Percentiles rank a stretch among this genome's conserved stretches.
Conservation (phyloP, 2,329 filamentous ascomycete genomes). For the Cercospora zeae-maydis region DNA sequence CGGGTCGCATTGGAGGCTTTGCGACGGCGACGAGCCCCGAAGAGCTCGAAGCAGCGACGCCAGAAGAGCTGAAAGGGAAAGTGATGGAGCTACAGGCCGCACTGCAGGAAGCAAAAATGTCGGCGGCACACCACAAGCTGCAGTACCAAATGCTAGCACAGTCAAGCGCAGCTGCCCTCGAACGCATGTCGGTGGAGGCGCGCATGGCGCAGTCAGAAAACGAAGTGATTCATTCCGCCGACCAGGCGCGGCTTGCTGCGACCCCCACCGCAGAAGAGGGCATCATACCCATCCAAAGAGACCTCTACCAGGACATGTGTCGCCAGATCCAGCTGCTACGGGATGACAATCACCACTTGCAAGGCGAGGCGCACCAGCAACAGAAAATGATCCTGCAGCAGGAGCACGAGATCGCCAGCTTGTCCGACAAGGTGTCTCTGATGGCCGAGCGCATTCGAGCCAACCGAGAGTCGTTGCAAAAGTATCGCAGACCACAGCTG, state of each 20-base stretch:
- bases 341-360: conserved; percentile 62
- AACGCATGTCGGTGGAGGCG: conserved; percentile 84
- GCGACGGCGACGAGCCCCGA: conserved; percentile 43
- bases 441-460: conserved; percentile 81
- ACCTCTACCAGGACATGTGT: conserved; percentile 55
- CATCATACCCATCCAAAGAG: conserved; percentile 42
- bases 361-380: conserved; percentile 65
- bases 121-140: conserved; percentile 83
- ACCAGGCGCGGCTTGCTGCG: conserved; percentile 59
- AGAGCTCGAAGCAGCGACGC: conserved; percentile 52
- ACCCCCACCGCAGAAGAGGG: conserved; percentile 48
- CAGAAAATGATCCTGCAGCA: conserved; percentile 76
- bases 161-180: conserved; percentile 78
- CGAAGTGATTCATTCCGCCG: conserved; percentile 72
- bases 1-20: conserved; percentile 16
- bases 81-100: conserved; percentile 51
- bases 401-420: conserved; percentile 65
- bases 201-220: conserved; percentile 87
- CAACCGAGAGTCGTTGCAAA: conserved; percentile 82
- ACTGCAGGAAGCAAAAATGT: conserved; percentile 69
- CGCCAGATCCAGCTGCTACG: conserved; percentile 58
- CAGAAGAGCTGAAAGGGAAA: conserved; percentile 53
- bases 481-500: conserved; percentile 59
- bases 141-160: conserved; percentile 82
- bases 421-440: conserved; percentile 73